Evolutionary conservation across 345 rosid species (phyloP).

Genomic region (Arabis alpina): DNA sequence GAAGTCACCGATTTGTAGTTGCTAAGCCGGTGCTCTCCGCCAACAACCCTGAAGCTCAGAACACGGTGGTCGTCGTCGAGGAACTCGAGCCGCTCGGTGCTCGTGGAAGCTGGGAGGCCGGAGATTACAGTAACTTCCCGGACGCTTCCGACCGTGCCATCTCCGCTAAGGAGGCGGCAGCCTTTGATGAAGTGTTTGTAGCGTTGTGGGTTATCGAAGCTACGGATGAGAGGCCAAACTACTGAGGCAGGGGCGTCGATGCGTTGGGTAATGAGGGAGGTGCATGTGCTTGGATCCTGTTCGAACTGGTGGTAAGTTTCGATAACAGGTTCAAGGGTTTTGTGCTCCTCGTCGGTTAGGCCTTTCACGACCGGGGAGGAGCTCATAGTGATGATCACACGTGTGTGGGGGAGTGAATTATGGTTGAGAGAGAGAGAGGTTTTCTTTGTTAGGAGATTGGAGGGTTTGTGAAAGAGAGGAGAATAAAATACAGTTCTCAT

Average conservation of each 20-base stretch:
- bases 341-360: constrained; percentile 57
- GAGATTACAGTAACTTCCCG: constrained; percentile 79
- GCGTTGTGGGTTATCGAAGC: constrained; percentile 68
- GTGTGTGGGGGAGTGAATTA: constrained; percentile 4
- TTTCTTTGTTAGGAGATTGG: constrained; percentile 28
- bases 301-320: constrained; percentile 64
- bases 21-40: constrained; percentile 80
- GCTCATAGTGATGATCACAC: constrained; percentile 28
- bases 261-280: constrained; percentile 70
- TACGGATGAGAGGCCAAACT: constrained; percentile 72
- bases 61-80: constrained; percentile 68
- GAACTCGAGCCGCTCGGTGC: constrained; percentile 86
- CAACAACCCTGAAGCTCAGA: constrained; percentile 78
- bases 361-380: constrained; percentile 42
- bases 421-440: constrained; percentile 9
- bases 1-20: constrained; percentile 82
- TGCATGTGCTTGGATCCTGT: constrained; percentile 58
- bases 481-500: constrained; percentile 1
- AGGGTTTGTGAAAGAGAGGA: constrained; percentile 22
- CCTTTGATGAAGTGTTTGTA: constrained; percentile 90
- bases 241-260: constrained; percentile 65
- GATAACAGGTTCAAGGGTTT: constrained; percentile 56
- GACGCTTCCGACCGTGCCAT: constrained; percentile 67
- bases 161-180: constrained; percentile 55
- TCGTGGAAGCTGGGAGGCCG: constrained; percentile 85